Evolutionary conservation across 2,329 filamentous ascomycete species (phyloP).

Genomic region (Cadophora sp.): DNA sequence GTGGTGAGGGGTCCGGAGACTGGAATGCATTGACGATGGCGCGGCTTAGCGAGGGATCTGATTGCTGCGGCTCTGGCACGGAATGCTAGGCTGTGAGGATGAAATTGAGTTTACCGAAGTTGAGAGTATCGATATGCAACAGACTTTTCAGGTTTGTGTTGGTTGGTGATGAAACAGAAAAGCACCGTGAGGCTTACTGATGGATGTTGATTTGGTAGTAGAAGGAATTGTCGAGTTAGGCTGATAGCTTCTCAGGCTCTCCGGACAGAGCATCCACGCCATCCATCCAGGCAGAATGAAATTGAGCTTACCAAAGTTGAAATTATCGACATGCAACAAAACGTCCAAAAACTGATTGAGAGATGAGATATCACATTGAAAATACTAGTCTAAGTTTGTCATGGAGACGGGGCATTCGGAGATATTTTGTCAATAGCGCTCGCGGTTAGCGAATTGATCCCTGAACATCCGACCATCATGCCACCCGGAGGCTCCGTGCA

Average conservation of each 20-base stretch:
- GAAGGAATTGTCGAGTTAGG: background rate
- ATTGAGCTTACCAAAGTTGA: background rate
- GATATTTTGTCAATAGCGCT: background rate
- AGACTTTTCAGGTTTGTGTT: background rate
- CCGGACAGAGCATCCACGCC: background rate
- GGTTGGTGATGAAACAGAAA: background rate
- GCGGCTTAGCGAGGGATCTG: conserved; percentile 4
- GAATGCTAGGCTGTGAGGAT: background rate
- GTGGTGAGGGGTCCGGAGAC: background rate
- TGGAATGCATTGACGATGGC: conserved; percentile 7
- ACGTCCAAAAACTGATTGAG: background rate
- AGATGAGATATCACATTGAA: background rate
- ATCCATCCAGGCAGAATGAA: background rate
- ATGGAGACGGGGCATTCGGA: background rate
- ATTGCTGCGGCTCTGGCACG: background rate
- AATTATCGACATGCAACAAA: background rate
- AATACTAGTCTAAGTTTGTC: background rate
- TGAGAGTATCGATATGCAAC: background rate
- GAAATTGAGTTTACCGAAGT: background rate
- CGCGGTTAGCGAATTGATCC: background rate
- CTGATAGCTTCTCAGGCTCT: no score
- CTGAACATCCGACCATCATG: background rate
- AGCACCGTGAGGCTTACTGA: no score
- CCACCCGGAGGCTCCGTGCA: background rate
- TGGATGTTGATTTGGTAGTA: background rate